Evolutionary conservation across 2,329 filamentous ascomycete species (phyloP).

Genomic region (Albifimbria verrucaria): DNA sequence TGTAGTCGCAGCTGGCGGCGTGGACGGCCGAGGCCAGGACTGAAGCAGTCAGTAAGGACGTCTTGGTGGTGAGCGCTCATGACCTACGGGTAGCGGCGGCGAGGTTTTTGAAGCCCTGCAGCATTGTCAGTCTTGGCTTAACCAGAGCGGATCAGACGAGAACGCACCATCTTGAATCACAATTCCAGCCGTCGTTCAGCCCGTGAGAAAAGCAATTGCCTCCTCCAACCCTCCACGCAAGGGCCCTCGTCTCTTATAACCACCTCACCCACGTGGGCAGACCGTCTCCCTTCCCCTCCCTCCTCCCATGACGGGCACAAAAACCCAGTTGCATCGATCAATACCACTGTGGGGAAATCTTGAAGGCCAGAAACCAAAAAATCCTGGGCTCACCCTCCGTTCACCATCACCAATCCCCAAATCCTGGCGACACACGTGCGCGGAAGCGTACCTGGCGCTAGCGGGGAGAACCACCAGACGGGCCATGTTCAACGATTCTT

Average conservation of each 20-base stretch:
- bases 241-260: neutral
- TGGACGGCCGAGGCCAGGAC: constrained; percentile 1
- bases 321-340: neutral
- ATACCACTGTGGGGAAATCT: no score
- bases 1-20: constrained; percentile 10
- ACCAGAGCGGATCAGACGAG: neutral
- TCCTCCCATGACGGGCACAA: neutral
- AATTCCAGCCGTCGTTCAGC: neutral
- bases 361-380: no score
- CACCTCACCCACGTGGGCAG: neutral
- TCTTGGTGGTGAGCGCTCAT: neutral
- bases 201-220: neutral
- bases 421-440: neutral
- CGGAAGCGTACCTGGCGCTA: neutral
- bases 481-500: no score
- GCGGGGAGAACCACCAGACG: neutral
- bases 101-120: neutral
- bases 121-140: neutral
- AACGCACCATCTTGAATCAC: neutral
- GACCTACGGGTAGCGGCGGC: neutral
- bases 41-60: neutral
- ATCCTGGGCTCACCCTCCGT: no score
- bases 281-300: no score
- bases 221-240: neutral
- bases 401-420: neutral